Conservation (phyloP, 2,329 filamentous ascomycete species). For the Scleromitrula shiraiana region DNA sequence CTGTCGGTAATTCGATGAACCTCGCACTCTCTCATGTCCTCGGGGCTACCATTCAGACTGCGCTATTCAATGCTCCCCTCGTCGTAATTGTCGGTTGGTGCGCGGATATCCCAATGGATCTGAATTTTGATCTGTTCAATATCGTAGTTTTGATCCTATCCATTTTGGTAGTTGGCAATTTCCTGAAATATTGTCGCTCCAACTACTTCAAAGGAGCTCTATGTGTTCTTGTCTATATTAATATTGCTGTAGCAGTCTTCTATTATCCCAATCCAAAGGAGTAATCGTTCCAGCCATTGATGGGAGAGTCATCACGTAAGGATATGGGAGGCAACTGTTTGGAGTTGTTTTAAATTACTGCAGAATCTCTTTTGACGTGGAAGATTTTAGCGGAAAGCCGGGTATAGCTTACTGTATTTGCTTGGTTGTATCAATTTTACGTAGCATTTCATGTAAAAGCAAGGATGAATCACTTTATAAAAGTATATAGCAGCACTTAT, state of each 20-base stretch:
- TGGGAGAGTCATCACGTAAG: no score
- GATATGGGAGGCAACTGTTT: no score
- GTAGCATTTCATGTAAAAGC: no score
- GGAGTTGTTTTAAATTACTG: no score
- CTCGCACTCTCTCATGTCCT: constrained; percentile 21
- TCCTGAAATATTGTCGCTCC: constrained; percentile 78
- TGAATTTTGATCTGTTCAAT: constrained; percentile 85
- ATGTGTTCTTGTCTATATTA: constrained; percentile 60
- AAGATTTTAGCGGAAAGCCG: no score
- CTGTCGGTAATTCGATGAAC: constrained; percentile 67
- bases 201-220: constrained; percentile 86
- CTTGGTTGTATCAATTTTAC: no score
- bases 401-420: no score
- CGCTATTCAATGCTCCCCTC: constrained; percentile 78
- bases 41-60: constrained; percentile 81
- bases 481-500: no score
- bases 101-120: constrained; percentile 58
- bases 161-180: constrained; percentile 80
- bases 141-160: constrained; percentile 69
- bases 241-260: constrained; percentile 50
- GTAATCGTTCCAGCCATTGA: no score
- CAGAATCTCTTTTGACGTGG: no score
- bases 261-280: constrained; percentile 47
- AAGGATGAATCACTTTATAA: no score
- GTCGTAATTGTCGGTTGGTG: constrained; percentile 81